phyloP scores from a whole-genome alignment of 257 asterid genomes.

The Dorcoceras hygrometricum region DNA sequence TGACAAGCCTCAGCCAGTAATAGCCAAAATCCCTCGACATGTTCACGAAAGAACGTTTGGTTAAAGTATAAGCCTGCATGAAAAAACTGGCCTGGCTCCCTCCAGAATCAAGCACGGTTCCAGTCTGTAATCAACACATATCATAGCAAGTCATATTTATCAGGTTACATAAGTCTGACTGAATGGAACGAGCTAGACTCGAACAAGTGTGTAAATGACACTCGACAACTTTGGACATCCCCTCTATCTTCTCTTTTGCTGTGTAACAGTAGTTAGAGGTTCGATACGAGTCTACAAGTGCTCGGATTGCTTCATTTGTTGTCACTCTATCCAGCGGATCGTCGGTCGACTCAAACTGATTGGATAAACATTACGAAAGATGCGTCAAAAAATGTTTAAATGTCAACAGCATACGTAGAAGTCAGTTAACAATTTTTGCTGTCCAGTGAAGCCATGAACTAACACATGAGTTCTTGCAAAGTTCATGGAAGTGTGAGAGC shows the following conservation, averaged over 20 bases:
- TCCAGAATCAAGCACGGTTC: conserved; percentile 93
- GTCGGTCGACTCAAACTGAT: conserved; percentile 76
- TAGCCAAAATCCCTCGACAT: conserved; percentile 99
- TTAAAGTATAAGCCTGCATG: conserved; percentile 85
- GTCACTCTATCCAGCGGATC: conserved; percentile 92
- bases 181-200: not conserved
- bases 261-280: conserved; percentile 56
- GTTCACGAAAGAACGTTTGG: conserved; percentile 84
- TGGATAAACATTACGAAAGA: not conserved
- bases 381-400: not conserved
- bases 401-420: not conserved
- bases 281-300: conserved; percentile 57
- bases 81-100: conserved; percentile 97
- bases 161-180: not conserved
- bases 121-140: conserved; percentile 49
- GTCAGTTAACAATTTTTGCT: not conserved
- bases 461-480: too few relatives aligned
- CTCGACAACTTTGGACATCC: conserved; percentile 88
- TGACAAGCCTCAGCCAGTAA: conserved; percentile 96
- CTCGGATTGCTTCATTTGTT: conserved; percentile 80
- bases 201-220: not conserved
- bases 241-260: conserved; percentile 75
- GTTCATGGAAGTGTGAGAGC: too few relatives aligned
- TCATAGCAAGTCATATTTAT: not conserved
- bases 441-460: too few relatives aligned